Evolutionary conservation across 2,329 filamentous ascomycete species (phyloP), one percentile per base, ranked within the genome.

Genomic region (Penicillium hordei): DNA sequence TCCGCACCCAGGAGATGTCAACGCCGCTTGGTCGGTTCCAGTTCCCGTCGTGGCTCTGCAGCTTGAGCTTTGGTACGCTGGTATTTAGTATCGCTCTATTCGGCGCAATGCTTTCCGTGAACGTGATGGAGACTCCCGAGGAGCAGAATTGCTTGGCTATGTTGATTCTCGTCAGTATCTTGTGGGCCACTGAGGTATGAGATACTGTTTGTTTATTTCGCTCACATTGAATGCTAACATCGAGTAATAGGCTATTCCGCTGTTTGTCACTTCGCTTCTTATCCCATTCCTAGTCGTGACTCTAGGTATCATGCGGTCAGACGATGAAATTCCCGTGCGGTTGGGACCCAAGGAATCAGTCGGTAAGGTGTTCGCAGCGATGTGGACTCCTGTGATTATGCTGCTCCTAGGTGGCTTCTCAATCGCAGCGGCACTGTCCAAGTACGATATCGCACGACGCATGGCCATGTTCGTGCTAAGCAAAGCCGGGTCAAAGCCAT

Each of bases 371-470:
- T 97, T 99, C 68, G 83, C 91, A 5, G 89, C 94, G 27, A 99
- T 99, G 94, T 99, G 94, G 94, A 97, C 93, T 4, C 93, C 94
- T 0, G 94, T 99, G 55, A 99, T 99, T 66, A 97, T 99, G 94
- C 85, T 99, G 17, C 82, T 99, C 23, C 86, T 99, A 0, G 94
- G 94, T 65, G 94, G 94, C 33, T 99, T 99, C 71, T 96, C 94
- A 2, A 88, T 99, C 53, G 94, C 94, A 10, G 94, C 94, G 0
- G 95, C 94, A 0, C 78, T 99, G 55, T 96, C 92, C 48, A 99
- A 99, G 75, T 96, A 96, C 76, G 94, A 93, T 66, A 97, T 99
- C 69, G 94, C 96, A 60, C 97, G 97, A 77, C 89, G 94, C 71
- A 92, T 99, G 78, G 94, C 94, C 2, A 97, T 93, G 1, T 91